Percentiles rank a stretch among this genome's conserved stretches.
These are phyloP conservation scores for Taphrina sp. DNA, from an alignment of 1,139 yeast genomes.

Conservation along the genomic window DNA sequence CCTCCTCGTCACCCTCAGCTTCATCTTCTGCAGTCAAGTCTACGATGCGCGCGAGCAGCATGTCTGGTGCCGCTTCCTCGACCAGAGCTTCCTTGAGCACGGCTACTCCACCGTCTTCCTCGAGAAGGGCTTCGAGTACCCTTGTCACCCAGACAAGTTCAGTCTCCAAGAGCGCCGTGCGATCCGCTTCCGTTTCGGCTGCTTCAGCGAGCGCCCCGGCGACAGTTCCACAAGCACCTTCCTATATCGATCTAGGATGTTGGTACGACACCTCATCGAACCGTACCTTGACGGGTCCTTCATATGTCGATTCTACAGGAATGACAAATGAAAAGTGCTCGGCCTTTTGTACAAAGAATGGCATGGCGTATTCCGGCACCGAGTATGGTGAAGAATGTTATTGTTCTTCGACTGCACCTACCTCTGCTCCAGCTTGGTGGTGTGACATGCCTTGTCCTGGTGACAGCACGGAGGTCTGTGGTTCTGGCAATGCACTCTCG, in stretches of 20 bases:
- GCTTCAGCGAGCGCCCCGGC: neutral
- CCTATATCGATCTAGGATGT: conserved; percentile 24
- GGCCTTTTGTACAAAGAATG: conserved; percentile 13
- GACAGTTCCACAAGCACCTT: neutral
- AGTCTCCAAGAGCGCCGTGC: neutral
- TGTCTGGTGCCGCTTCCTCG: too few species aligned
- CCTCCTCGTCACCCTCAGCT: too few species aligned
- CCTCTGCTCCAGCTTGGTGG: conserved; percentile 25
- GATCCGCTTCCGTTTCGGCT: neutral
- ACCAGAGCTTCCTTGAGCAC: neutral
- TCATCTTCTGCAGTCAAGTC: neutral
- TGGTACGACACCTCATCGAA: conserved; percentile 23
- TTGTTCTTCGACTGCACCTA: conserved; percentile 22
- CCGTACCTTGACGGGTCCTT: conserved; percentile 24
- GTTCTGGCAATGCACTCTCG: conserved; percentile 26
- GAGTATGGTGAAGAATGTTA: conserved; percentile 31
- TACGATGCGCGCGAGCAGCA: neutral
- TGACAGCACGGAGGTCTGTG: conserved; percentile 19
- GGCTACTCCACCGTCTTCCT: neutral
- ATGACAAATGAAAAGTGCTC: conserved; percentile 23
- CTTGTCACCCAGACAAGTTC: neutral
- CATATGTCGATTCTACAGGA: conserved; percentile 3
- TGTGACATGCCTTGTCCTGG: conserved; percentile 32
- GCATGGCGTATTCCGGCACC: conserved; percentile 25
- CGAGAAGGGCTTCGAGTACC: neutral